Evolutionary conservation across 2,329 filamentous ascomycete species (phyloP), one percentile per base, ranked within the genome.

Genomic region (Thielaviopsis cerberus): DNA sequence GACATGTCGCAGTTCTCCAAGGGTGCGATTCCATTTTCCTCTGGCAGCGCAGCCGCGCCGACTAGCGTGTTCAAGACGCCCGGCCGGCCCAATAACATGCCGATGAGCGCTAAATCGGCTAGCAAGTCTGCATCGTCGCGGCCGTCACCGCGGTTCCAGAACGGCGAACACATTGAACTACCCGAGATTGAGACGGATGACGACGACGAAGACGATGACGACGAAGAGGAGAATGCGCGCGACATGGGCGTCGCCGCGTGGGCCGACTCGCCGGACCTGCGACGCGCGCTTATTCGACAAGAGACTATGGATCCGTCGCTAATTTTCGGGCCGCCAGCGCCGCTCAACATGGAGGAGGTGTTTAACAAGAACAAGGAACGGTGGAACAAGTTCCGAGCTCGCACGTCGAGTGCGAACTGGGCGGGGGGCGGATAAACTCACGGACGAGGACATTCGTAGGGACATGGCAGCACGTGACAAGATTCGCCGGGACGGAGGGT

Each of bases 361-460:
- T 98, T 98, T 71, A 85, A 79, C 70, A 88, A 89, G 69, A 90
- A 86, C 70, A 89, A 89, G 69, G 88, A 91, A 58, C 76, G 85
- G 63, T 82, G 86, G 69, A 86, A 87, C 74, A 87, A 88, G 67
- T 97, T 96, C 76, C 81, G 94, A 20, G 83, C 87, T 55, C 80
- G 92, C 58, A 96, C 91, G 4, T 94, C 88, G 64, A 95, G 88
- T 70, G 94, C 94, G 37, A 94, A 95, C 72, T 98, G 92, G 92
- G 84, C 80, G 66, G 79, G 87, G n/a, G 57, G 76, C 84, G 2
- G 94, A 98, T 64, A 72, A 76, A 57, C 75, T 98, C 64, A 96
- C 90, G 0, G 85, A 90, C 63, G 90, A 94, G 60, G 90, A 96
- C 66, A 87, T 94, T 65, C 74, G 80, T 57, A 85, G 81, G 67